These are phyloP conservation scores for Phalaenopsis aphrodite DNA, from an alignment of 106 monocot genomes.

Conservation along the genomic window DNA sequence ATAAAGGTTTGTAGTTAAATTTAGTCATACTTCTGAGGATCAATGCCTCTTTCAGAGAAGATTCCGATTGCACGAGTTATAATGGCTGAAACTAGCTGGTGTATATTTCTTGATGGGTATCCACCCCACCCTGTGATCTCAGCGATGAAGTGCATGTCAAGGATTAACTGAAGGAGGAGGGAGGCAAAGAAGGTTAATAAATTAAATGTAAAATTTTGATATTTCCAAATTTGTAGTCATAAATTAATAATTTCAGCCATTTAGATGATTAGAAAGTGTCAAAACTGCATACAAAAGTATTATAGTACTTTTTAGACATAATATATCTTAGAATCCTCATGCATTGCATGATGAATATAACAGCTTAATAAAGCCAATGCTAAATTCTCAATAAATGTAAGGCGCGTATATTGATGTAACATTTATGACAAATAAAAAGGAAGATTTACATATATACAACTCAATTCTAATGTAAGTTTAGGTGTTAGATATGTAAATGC, in stretches of 20 bases:
- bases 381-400: background rate
- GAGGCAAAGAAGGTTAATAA: no score
- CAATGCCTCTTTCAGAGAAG: slow-evolving; percentile 74
- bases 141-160: slow-evolving; percentile 92
- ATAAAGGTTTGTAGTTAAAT: background rate
- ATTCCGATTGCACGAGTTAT: slow-evolving; percentile 74
- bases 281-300: background rate
- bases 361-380: background rate
- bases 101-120: slow-evolving; percentile 68
- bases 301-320: background rate
- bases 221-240: no score
- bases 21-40: slow-evolving; percentile 72
- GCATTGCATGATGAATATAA: background rate
- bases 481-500: no score
- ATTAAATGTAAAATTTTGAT: background rate
- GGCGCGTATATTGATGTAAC: no score
- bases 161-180: slow-evolving; percentile 49
- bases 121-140: slow-evolving; percentile 83
- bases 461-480: no score
- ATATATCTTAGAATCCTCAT: background rate
- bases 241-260: background rate
- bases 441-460: background rate
- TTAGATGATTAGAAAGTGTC: background rate
- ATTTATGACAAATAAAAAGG: no score
- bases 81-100: slow-evolving; percentile 70